These are phyloP conservation scores for Leucaena leucocephala DNA, from an alignment of 306 rosid genomes.

Conservation along the genomic window DNA sequence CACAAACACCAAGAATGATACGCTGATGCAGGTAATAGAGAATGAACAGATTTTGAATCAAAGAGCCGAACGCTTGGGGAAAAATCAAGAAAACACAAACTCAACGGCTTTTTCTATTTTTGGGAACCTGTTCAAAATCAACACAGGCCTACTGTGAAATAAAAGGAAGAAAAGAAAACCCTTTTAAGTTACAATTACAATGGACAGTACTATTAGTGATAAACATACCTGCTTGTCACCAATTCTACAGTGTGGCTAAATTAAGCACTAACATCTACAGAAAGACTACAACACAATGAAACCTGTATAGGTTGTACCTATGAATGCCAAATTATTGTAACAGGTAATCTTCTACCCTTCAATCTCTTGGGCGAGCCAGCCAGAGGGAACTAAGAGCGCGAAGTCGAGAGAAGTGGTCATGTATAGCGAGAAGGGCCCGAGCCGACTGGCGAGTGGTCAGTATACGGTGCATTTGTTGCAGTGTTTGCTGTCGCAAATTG, in stretches of 20 bases:
- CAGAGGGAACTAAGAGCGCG: conserved; percentile 99
- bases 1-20: not conserved
- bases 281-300: conserved; percentile 35
- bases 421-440: conserved; percentile 91
- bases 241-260: conserved; percentile 40
- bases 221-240: conserved; percentile 32
- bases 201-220: conserved; percentile 43
- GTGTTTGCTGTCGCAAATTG: conserved; percentile 90
- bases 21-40: not conserved
- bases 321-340: conserved; percentile 23
- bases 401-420: conserved; percentile 79
- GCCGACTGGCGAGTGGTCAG: conserved; percentile 95
- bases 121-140: not conserved
- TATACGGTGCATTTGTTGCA: conserved; percentile 95
- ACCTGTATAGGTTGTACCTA: conserved; percentile 31
- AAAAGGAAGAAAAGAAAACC: not conserved
- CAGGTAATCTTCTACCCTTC: conserved; percentile 36
- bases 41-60: not conserved
- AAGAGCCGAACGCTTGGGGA: not conserved
- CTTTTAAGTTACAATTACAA: conserved; percentile 40
- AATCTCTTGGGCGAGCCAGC: conserved; percentile 95
- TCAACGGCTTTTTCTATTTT: not conserved
- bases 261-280: conserved; percentile 32
- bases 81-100: not conserved
- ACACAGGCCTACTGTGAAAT: conserved; percentile 23